Conservation (phyloP, 2,329 filamentous ascomycete genomes). For the Colletotrichum musae region DNA sequence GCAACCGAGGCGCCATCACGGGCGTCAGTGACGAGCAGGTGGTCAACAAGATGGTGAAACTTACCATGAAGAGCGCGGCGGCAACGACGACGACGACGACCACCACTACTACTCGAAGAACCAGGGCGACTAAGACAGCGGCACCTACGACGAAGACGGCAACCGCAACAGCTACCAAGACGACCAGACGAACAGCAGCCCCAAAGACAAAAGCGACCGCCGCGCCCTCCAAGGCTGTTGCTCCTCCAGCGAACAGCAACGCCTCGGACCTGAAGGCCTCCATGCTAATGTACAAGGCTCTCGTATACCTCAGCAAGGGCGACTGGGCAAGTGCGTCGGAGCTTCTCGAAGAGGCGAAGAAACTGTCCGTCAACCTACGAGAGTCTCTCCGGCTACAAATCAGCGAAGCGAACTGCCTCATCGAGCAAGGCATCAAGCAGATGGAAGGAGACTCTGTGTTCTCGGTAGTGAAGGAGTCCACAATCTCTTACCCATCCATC, state of each 20-base stretch:
- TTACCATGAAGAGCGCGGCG: constrained; percentile 48
- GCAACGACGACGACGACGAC: constrained; percentile 37
- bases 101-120: constrained; percentile 13
- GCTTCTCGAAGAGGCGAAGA: constrained; percentile 66
- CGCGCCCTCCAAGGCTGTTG: constrained; percentile 36
- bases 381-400: constrained; percentile 67
- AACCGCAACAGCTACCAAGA: constrained; percentile 18
- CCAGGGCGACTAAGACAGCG: constrained; percentile 44
- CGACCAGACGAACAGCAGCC: constrained; percentile 38
- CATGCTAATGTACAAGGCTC: constrained; percentile 59
- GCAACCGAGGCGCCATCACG: constrained; percentile 24
- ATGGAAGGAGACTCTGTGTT: constrained; percentile 88
- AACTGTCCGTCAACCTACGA: constrained; percentile 57
- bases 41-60: constrained; percentile 53
- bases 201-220: constrained; percentile 46
- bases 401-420: constrained; percentile 76
- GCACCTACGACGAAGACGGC: constrained; percentile 32
- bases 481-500: constrained; percentile 86
- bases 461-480: constrained; percentile 92
- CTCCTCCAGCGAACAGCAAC: constrained; percentile 5
- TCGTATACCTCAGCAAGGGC: constrained; percentile 62
- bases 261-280: constrained; percentile 53
- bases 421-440: constrained; percentile 78
- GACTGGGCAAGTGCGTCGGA: constrained; percentile 72
- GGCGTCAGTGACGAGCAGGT: constrained; percentile 48